These are phyloP conservation scores for Psilocybe tampanensis DNA, from an alignment of 768 basidiomycete genomes.

Conservation along the genomic window DNA sequence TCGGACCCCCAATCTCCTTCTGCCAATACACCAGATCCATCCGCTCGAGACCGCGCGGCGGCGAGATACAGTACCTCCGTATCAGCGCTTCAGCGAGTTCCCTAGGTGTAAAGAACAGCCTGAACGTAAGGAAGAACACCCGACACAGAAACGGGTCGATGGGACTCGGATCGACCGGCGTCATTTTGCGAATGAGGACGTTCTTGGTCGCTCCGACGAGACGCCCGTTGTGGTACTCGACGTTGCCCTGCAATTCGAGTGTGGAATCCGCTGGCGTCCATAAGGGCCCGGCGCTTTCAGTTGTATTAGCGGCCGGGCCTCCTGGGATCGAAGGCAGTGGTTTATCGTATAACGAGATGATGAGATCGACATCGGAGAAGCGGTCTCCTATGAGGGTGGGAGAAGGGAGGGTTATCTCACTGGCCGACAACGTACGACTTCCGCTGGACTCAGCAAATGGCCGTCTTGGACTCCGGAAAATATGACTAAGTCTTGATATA, in stretches of 20 bases:
- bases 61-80: neutral
- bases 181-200: neutral
- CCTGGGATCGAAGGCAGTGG: neutral
- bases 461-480: neutral
- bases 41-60: neutral
- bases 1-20: neutral
- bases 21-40: slow-evolving; percentile 1
- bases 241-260: neutral
- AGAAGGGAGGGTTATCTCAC: neutral
- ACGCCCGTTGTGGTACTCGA: neutral
- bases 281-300: neutral
- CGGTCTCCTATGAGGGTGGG: neutral
- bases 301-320: neutral
- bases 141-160: neutral
- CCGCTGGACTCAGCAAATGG: neutral
- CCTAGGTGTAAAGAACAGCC: neutral
- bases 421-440: neutral
- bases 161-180: neutral
- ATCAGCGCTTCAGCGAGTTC: neutral
- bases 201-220: neutral
- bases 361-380: neutral
- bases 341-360: neutral
- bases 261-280: neutral
- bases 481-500: neutral
- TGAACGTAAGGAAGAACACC: neutral